Evolutionary conservation across 345 rosid species (phyloP).

Genomic region (Pistacia integerrima): DNA sequence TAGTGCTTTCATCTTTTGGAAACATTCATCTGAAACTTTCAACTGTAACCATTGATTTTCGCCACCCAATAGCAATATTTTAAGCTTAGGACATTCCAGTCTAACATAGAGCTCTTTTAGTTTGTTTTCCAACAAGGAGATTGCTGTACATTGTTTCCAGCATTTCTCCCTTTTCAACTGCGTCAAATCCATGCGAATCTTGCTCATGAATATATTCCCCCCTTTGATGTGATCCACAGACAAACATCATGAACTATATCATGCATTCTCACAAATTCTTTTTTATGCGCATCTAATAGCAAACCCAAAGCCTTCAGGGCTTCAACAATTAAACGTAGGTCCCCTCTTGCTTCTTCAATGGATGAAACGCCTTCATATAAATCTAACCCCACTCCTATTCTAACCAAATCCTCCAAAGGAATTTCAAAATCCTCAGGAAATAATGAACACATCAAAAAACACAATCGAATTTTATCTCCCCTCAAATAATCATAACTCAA

Average conservation of each 20-base stretch:
- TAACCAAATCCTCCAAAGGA: not conserved
- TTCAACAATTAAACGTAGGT: not conserved
- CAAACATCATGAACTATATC: not conserved
- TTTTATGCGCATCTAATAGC: not conserved
- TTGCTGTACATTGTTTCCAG: not conserved
- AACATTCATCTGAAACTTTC: no score
- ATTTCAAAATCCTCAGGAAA: not conserved
- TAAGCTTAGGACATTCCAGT: constrained; percentile 4
- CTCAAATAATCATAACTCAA: constrained; percentile 4
- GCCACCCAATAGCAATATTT: not conserved
- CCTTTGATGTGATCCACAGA: not conserved
- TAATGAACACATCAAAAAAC: not conserved
- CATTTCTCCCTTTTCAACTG: not conserved
- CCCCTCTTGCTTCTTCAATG: not conserved
- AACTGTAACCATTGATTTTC: not conserved
- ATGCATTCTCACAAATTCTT: not conserved
- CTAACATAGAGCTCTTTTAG: not conserved
- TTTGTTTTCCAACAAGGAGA: not conserved
- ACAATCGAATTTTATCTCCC: not conserved
- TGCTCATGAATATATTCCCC: not conserved
- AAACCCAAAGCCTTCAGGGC: not conserved
- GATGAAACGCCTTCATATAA: not conserved
- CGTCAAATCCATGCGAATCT: not conserved
- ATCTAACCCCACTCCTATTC: not conserved
- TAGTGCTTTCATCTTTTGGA: no score